Base-by-base conservation (phyloP, 2,329 filamentous ascomycete genomes). In the Xylaria sp. region DNA sequence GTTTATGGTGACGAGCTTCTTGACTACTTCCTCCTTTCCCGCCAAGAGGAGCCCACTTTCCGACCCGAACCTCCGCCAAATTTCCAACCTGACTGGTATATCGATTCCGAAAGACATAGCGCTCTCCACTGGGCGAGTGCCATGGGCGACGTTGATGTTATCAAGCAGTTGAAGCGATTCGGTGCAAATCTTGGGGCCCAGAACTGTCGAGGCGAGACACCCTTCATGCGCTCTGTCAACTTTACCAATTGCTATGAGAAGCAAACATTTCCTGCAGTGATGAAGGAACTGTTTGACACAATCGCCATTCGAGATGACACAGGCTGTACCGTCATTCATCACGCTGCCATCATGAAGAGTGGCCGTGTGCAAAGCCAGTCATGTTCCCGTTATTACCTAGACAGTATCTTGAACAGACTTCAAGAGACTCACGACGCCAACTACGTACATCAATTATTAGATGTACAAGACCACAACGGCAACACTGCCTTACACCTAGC, bases 211-310 rank as follows among this genome's bases (percentile, higher is more conserved):
- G 91, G 92, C 66, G 95, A 98, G 81, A 98, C 96, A 0, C 95
- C 96, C 0, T 88, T 99, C 43, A 98, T 99, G 89, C 91, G 94
- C 52, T 92, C 94, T 6, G 94, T 98, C 65, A 89, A 97, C 78
- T 99, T 98, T 80, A 98, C 95, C 55, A 99, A 99, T 80, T 97
- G 96, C 79, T 96, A 91, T 79, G 96, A 98, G 79, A 97, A 96
- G 82, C 89, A 94, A 73, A 94, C 93, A 0, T 98, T 98, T 82
- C 92, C 94, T 0, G 87, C 88, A 25, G 90, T 99, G 65, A 89
- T 97, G 75, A 92, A 92, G 73, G 89, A 97, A 71, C 87, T 99
- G 3, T 90, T 94, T 61, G 89, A 91, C 46, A 98, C 95, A 0
- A 90, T 97, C 48, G 90, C 91, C 62, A 89, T 89, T 68, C 88